Percentiles rank a stretch among this genome's conserved stretches.
Conservation (phyloP, 768 basidiomycete species). For the Daedalea quercina region DNA sequence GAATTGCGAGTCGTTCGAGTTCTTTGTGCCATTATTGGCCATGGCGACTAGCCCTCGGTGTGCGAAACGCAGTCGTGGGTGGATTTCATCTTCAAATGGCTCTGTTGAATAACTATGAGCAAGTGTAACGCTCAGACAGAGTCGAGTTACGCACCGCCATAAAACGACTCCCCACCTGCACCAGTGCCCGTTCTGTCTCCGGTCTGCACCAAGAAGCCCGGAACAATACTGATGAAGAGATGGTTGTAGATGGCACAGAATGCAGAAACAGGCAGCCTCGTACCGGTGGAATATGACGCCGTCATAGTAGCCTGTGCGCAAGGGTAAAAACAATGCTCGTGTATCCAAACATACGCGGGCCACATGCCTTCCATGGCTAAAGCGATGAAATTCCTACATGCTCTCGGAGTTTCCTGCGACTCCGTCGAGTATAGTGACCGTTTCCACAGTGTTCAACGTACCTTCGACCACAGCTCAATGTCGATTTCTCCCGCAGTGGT, state of each 20-base stretch:
- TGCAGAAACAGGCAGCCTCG: not conserved
- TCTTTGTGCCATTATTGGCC: slow-evolving; percentile 84
- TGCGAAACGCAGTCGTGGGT: slow-evolving; percentile 81
- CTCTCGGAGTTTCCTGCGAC: slow-evolving; percentile 81
- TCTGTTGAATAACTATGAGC: slow-evolving; percentile 39
- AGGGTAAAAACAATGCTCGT: not conserved
- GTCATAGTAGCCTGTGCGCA: slow-evolving; percentile 81
- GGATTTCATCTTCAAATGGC: slow-evolving; percentile 91
- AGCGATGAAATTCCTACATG: slow-evolving; percentile 87
- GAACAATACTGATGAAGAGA: slow-evolving; percentile 54
- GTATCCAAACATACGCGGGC: slow-evolving; percentile 20
- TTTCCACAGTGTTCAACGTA: slow-evolving; percentile 20
- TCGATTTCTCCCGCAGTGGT: slow-evolving; percentile 87
- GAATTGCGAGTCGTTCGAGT: slow-evolving; percentile 93
- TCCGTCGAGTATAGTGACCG: not conserved
- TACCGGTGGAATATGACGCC: slow-evolving; percentile 92
- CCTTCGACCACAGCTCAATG: slow-evolving; percentile 91
- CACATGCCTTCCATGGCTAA: slow-evolving; percentile 79
- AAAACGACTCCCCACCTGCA: slow-evolving; percentile 89
- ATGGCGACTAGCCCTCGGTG: slow-evolving; percentile 91
- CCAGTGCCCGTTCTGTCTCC: slow-evolving; percentile 92
- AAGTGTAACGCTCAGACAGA: not conserved
- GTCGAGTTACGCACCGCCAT: slow-evolving; percentile 54
- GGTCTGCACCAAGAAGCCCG: slow-evolving; percentile 90
- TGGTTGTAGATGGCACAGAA: not conserved